Evolutionary conservation across 1,139 yeast species (phyloP), one percentile per base, ranked within the genome.

Genomic region (Debaryomycetaceae sp.): DNA sequence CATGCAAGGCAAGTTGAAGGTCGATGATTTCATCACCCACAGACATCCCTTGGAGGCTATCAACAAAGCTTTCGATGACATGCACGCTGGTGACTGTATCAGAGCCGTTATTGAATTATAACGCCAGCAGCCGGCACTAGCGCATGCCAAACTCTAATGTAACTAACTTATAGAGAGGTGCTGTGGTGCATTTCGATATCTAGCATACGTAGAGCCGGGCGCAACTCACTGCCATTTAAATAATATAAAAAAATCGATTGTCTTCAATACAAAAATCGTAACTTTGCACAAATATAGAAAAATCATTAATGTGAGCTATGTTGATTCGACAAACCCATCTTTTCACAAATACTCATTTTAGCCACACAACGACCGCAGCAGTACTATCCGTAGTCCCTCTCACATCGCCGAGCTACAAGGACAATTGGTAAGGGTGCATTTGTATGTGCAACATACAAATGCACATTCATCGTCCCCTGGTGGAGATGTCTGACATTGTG

Each of bases 21-120:
- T 95, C 49, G 97, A 91, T 59, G 97, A 93, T 64, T 93, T 89
- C 68, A 87, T 93, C 62, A 93, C 99, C 39, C 96, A 90, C 75
- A 83, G 87, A 71, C 91, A 85, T 64, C 72, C 81, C 38, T 80
- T 93, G 65, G 80, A 74, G 31, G 79, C 84, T 45, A 90, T 93
- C 68, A 91, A 91, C 74, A 66, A 77, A 49, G 98, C 97, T 33
- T 91, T 95, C 66, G 95, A 89, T 44, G 97, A 90, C 66, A 87
- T 93, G 91, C 97, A 93, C 69, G 73, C 80, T 48, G 99, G 99
- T 62, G 85, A 82, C 59, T 89, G 97, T 73, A 83, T 93, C 66
- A 87, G 99, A 73, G 95, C 97, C 36, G 97, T 93, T 52, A 72
- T 88, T 52, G 72, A 78, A 52, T 65, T 78, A 58, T 69, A 58